These are phyloP conservation scores for Hypoxylon fragiforme DNA, from an alignment of 495 filamentous ascomycete genomes.

Conservation along the genomic window DNA sequence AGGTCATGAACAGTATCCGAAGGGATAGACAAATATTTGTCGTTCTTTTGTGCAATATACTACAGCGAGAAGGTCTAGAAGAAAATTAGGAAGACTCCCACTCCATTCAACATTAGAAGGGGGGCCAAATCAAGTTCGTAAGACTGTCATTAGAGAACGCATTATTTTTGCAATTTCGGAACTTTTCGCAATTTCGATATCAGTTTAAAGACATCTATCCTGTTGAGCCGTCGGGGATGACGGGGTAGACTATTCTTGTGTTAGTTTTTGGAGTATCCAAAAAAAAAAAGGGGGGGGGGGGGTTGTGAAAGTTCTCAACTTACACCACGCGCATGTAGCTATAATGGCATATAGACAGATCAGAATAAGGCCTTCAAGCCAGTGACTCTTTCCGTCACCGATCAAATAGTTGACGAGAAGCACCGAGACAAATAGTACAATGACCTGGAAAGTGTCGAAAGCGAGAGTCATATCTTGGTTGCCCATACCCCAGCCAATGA, in stretches of 20 bases:
- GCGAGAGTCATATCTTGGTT: constrained; percentile 69
- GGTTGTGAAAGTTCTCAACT: constrained; percentile 36
- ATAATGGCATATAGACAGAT: constrained; percentile 77
- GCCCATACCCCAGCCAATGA: constrained; percentile 81
- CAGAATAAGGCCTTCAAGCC: constrained; percentile 76
- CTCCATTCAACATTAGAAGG: not conserved
- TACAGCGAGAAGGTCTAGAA: not conserved
- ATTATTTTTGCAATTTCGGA: not conserved
- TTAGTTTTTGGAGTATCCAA: constrained; percentile 1
- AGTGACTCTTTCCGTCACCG: constrained; percentile 62
- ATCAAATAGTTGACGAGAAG: constrained; percentile 85
- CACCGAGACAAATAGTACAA: constrained; percentile 75
- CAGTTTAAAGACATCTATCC: constrained; percentile 1
- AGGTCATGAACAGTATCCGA: no score
- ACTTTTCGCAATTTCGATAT: not conserved
- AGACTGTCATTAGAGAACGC: not conserved
- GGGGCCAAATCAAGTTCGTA: not conserved
- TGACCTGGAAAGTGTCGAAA: constrained; percentile 83
- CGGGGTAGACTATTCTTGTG: constrained; percentile 16
- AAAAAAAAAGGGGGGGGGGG: not conserved
- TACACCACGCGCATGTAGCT: constrained; percentile 59
- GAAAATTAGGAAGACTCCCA: not conserved
- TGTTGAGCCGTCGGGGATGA: constrained; percentile 2
- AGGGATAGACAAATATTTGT: no score
- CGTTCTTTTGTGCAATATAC: no score